These are phyloP conservation scores for Codiaeum variegatum DNA, from an alignment of 441 rosid species.

Conservation along the genomic window DNA sequence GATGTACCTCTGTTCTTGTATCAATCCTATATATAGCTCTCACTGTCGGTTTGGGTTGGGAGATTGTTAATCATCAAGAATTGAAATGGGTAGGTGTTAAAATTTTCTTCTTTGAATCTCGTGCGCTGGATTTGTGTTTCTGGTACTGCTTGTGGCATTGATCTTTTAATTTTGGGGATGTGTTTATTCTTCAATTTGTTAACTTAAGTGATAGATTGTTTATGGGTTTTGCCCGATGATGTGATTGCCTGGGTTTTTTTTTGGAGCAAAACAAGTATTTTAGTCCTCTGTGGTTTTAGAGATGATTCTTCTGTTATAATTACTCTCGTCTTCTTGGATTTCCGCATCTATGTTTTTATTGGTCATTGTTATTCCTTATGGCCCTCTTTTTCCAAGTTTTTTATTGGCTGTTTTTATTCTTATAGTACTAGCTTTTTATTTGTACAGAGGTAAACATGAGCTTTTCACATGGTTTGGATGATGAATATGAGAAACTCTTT, in stretches of 20 bases:
- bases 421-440: neutral
- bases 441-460: conserved; percentile 53
- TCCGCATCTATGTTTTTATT: conserved; percentile 22
- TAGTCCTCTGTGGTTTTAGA: neutral
- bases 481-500: conserved; percentile 76
- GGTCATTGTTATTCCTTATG: conserved; percentile 22
- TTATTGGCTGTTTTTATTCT: conserved; percentile 26
- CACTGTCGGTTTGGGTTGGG: too few species aligned
- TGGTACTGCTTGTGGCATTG: conserved; percentile 11
- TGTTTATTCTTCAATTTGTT: neutral
- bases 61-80: conserved; percentile 25
- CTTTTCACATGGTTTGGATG: conserved; percentile 59
- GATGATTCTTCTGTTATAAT: conserved; percentile 1
- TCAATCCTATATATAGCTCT: too few species aligned
- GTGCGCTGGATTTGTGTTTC: conserved; percentile 19
- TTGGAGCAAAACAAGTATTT: too few species aligned
- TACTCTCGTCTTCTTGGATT: conserved; percentile 6
- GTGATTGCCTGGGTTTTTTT: neutral
- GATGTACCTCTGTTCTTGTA: neutral
- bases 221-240: conserved; percentile 17
- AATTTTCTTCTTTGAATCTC: conserved; percentile 10
- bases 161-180: neutral
- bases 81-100: conserved; percentile 41
- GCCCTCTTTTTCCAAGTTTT: conserved; percentile 5
- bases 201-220: conserved; percentile 11